phyloP scores from a whole-genome alignment of 768 basidiomycete genomes.

The Agaricus blazei region DNA sequence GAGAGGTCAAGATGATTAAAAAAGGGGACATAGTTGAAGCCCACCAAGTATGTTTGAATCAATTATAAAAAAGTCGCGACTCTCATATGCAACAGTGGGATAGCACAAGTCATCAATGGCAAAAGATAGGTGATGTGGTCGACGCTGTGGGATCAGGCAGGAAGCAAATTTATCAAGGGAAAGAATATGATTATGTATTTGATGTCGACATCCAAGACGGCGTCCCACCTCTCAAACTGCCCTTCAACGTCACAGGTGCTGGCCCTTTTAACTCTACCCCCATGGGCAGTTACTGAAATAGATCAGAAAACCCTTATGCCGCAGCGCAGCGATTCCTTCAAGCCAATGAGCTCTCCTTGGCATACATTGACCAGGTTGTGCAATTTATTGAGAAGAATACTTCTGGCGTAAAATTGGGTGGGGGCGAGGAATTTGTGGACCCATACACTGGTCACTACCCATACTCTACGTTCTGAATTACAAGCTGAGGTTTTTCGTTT shows the following conservation, averaged over 20 bases:
- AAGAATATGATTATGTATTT: slow-evolving; percentile 99
- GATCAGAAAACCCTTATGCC: slow-evolving; percentile 82
- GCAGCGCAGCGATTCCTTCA: slow-evolving; percentile 89
- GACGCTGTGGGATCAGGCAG: slow-evolving; percentile 89
- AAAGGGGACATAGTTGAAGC: slow-evolving; percentile 82
- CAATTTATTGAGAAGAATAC: slow-evolving; percentile 93
- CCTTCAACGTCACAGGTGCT: slow-evolving; percentile 84
- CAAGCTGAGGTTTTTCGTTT: not conserved
- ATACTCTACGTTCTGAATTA: not conserved
- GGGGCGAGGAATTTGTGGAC: slow-evolving; percentile 66
- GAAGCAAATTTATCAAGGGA: slow-evolving; percentile 88
- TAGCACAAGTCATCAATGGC: slow-evolving; percentile 60
- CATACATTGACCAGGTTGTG: slow-evolving; percentile 87
- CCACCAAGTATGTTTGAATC: slow-evolving; percentile 60
- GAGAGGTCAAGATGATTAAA: slow-evolving; percentile 90
- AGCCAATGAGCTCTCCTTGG: slow-evolving; percentile 74
- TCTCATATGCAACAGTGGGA: slow-evolving; percentile 69
- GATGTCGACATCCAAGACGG: slow-evolving; percentile 96
- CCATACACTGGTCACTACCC: slow-evolving; percentile 75
- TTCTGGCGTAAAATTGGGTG: slow-evolving; percentile 65
- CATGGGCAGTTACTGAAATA: not conserved
- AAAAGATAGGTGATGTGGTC: slow-evolving; percentile 93
- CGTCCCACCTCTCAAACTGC: slow-evolving; percentile 86
- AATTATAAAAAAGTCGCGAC: not conserved
- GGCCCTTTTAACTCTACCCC: slow-evolving; percentile 6